These are phyloP conservation scores for Aethionema arabicum DNA, from an alignment of 345 rosid species.

Conservation along the genomic window DNA sequence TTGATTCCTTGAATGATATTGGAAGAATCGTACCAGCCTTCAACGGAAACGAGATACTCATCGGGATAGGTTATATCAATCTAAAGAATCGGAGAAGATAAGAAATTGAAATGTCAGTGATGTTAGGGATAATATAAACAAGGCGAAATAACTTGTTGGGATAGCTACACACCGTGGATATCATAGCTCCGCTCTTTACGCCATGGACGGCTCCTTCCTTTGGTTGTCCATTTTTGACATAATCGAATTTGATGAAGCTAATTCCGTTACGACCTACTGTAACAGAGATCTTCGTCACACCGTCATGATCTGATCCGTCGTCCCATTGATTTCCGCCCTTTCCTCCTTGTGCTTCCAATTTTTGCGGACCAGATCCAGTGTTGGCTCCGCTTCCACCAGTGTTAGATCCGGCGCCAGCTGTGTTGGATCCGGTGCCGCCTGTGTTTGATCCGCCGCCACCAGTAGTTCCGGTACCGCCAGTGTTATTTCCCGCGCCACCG, in stretches of 20 bases:
- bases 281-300: slow-evolving; percentile 6
- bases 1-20: not conserved
- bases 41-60: not conserved
- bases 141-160: too few species aligned
- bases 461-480: not conserved
- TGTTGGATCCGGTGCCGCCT: not conserved
- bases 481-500: not conserved
- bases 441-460: not conserved
- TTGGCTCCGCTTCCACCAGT: not conserved
- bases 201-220: slow-evolving; percentile 10
- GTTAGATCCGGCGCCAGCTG: not conserved
- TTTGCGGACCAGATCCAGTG: not conserved
- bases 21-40: not conserved
- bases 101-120: too few species aligned
- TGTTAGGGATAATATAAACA: too few species aligned
- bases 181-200: slow-evolving; percentile 3
- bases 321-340: not conserved
- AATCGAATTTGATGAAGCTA: slow-evolving; percentile 15
- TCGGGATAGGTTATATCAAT: not conserved
- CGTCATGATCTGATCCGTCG: slow-evolving; percentile 1
- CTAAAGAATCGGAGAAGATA: not conserved
- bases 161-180: slow-evolving; percentile 7
- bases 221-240: slow-evolving; percentile 11
- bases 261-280: not conserved
- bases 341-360: slow-evolving; percentile 6